Evolutionary conservation across 2,329 filamentous ascomycete genomes (phyloP).

Genomic region (Rachicladosporium sp.): DNA sequence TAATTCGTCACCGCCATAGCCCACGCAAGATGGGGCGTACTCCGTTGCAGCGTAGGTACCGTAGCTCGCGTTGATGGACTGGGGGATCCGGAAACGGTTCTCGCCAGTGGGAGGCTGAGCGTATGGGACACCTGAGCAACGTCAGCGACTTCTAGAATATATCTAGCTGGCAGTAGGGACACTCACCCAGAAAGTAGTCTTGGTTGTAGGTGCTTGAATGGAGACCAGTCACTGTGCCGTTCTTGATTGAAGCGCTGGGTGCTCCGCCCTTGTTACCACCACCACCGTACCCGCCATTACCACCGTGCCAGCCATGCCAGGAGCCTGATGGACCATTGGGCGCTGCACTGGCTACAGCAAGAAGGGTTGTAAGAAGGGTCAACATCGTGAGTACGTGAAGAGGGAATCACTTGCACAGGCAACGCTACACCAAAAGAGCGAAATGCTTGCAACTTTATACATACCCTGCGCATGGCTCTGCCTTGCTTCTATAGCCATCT

Average conservation of each 20-base stretch:
- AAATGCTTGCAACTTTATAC: too few species aligned
- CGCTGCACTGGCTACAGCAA: slow-evolving; percentile 5
- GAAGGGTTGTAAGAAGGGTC: slow-evolving; percentile 5
- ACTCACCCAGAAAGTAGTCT: slow-evolving; percentile 33
- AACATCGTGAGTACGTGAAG: slow-evolving; percentile 1
- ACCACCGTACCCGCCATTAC: slow-evolving; percentile 3
- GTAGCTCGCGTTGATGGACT: slow-evolving; percentile 26
- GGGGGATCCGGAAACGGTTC: slow-evolving; percentile 22
- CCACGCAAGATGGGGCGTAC: slow-evolving; percentile 32
- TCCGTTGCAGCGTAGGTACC: slow-evolving; percentile 27
- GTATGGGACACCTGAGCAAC: slow-evolving; percentile 21
- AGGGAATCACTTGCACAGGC: too few species aligned
- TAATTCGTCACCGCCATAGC: slow-evolving; percentile 25
- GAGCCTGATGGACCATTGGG: background rate
- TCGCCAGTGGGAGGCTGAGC: slow-evolving; percentile 24
- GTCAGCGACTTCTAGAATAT: too few species aligned
- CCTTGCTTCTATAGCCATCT: too few species aligned
- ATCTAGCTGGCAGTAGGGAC: too few species aligned
- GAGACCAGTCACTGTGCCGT: slow-evolving; percentile 30
- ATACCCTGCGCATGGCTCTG: too few species aligned
- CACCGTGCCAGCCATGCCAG: background rate
- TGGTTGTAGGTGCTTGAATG: slow-evolving; percentile 30
- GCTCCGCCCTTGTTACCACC: slow-evolving; percentile 1
- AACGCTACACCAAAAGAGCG: too few species aligned
- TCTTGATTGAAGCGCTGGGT: slow-evolving; percentile 28